Evolutionary conservation across 441 rosid species (phyloP).

Genomic region (Arabidopsis lyrata): DNA sequence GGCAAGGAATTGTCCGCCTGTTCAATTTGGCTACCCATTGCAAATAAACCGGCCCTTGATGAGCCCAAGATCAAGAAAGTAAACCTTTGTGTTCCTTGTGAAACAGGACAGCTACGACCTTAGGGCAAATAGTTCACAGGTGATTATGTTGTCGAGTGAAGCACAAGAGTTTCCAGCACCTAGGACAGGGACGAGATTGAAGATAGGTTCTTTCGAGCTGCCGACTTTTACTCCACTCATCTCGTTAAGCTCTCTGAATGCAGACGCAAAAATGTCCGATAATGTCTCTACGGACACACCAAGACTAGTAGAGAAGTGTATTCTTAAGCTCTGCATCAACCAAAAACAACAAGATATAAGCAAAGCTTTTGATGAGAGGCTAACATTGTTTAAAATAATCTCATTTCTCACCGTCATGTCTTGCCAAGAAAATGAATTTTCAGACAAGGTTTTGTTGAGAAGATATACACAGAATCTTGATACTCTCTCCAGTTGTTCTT

Average conservation of each 20-base stretch:
- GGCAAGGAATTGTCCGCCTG: constrained; percentile 1
- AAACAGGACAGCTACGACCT: constrained; percentile 49
- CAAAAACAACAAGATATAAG: constrained; percentile 20
- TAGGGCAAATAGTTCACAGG: constrained; percentile 68
- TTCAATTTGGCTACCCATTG: constrained; percentile 23
- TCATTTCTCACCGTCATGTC: constrained; percentile 65
- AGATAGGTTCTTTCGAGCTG: constrained; percentile 47
- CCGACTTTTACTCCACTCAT: constrained; percentile 40
- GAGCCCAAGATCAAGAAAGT: constrained; percentile 14
- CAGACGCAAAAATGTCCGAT: constrained; percentile 47
- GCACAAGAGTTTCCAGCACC: constrained; percentile 65
- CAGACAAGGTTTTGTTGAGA: constrained; percentile 65
- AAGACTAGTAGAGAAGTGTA: constrained; percentile 62
- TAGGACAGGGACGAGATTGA: constrained; percentile 74
- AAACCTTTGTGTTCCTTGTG: constrained; percentile 20
- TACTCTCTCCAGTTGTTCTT: constrained; percentile 53
- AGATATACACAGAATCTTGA: constrained; percentile 78
- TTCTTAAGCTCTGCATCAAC: constrained; percentile 64
- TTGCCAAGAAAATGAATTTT: constrained; percentile 72
- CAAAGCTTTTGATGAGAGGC: constrained; percentile 23
- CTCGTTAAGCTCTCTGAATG: constrained; percentile 59
- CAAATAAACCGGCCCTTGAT: constrained; percentile 30
- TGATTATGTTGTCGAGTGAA: constrained; percentile 63
- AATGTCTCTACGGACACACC: constrained; percentile 49
- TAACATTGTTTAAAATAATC: constrained; percentile 23